Percentiles rank a stretch among this genome's conserved stretches.
Evolutionary conservation across 176 grass and related monocot species (phyloP).

Genomic region (Rhynchospora tenuis): DNA sequence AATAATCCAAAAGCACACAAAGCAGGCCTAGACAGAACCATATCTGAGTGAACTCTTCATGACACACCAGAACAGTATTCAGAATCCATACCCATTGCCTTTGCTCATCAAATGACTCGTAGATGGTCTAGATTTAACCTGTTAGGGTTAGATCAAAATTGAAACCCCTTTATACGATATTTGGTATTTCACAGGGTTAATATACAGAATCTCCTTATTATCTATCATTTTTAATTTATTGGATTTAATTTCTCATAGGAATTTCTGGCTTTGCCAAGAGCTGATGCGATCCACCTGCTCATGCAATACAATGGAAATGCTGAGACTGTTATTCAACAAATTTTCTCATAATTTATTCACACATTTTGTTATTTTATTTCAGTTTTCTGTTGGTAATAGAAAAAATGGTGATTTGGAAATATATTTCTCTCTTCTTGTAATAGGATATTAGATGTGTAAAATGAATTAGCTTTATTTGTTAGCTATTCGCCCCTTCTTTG

Average conservation of each 20-base stretch:
- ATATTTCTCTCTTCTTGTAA: neutral
- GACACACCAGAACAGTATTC: too few relatives aligned
- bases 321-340: slow-evolving; percentile 86
- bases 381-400: neutral
- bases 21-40: neutral
- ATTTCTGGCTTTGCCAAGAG: slow-evolving; percentile 91
- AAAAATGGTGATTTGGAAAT: neutral
- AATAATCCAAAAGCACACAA: neutral
- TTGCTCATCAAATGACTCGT: neutral
- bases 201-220: neutral
- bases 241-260: slow-evolving; percentile 37
- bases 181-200: neutral
- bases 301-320: slow-evolving; percentile 87
- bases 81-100: neutral
- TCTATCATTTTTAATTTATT: neutral
- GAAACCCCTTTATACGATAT: neutral
- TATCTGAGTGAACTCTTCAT: too few relatives aligned
- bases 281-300: slow-evolving; percentile 86
- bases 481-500: neutral
- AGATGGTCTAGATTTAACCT: neutral
- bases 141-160: neutral
- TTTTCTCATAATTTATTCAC: slow-evolving; percentile 63
- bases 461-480: neutral
- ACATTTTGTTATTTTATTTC: slow-evolving; percentile 18
- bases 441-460: slow-evolving; percentile 5